These are phyloP conservation scores for Podospora pseudoanserina DNA, from an alignment of 495 filamentous ascomycete species.

Conservation along the genomic window DNA sequence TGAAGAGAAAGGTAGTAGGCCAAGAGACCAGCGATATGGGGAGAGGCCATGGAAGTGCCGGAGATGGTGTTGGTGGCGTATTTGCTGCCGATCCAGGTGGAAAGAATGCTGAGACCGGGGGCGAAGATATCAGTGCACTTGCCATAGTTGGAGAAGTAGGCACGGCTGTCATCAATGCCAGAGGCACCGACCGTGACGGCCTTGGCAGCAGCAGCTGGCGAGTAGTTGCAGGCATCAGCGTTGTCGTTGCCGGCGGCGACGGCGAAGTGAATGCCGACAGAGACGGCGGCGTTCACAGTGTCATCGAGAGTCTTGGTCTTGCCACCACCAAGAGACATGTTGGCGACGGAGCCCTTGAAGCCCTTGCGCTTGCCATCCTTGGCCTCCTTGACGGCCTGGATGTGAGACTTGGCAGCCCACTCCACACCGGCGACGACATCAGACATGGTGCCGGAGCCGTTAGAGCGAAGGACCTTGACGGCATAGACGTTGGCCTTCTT, in stretches of 20 bases:
- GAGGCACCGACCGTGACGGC: constrained; percentile 97
- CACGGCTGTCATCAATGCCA: constrained; percentile 88
- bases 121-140: constrained; percentile 99
- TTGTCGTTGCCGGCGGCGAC: constrained; percentile 99
- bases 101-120: constrained; percentile 92
- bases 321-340: constrained; percentile 98
- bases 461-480: constrained; percentile 96
- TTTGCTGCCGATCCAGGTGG: constrained; percentile 96
- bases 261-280: constrained; percentile 89
- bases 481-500: constrained; percentile 97
- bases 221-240: constrained; percentile 98
- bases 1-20: constrained; percentile 98
- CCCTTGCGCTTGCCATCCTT: constrained; percentile 84
- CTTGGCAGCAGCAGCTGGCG: constrained; percentile 88
- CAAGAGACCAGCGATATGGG: constrained; percentile 91
- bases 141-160: constrained; percentile 99
- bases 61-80: constrained; percentile 97
- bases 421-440: constrained; percentile 99
- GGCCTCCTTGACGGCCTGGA: constrained; percentile 66
- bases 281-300: constrained; percentile 89
- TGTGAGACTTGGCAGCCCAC: constrained; percentile 79
- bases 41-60: constrained; percentile 98
- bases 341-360: constrained; percentile 98
- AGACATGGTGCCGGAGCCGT: constrained; percentile 96
- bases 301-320: constrained; percentile 87